Evolutionary conservation across 495 filamentous ascomycete species (phyloP).

Genomic region (Penicillium riverlandense): DNA sequence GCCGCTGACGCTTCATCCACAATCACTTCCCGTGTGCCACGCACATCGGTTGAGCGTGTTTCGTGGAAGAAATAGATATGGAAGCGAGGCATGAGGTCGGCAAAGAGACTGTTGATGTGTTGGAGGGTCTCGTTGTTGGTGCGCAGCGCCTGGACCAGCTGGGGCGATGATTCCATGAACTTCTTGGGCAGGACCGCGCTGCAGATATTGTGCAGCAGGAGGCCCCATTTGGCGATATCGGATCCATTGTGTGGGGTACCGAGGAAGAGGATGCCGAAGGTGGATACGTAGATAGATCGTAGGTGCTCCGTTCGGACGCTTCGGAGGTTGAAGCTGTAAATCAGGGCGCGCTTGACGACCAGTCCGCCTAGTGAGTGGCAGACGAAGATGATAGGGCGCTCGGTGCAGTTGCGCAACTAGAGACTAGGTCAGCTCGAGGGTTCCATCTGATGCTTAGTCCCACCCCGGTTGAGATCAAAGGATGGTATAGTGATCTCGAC

Average conservation of each 20-base stretch:
- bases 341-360: constrained; percentile 66
- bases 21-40: constrained; percentile 52
- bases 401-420: constrained; percentile 45
- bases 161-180: constrained; percentile 61
- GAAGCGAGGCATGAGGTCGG: constrained; percentile 65
- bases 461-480: too few relatives aligned
- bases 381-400: constrained; percentile 77
- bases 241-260: constrained; percentile 83
- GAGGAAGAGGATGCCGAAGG: constrained; percentile 78
- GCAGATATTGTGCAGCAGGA: constrained; percentile 66
- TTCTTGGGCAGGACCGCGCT: constrained; percentile 61
- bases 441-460: too few relatives aligned
- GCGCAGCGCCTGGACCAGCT: constrained; percentile 65
- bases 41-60: constrained; percentile 57
- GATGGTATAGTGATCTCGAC: neutral
- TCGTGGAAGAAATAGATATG: constrained; percentile 70
- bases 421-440: neutral
- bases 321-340: constrained; percentile 56
- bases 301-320: constrained; percentile 63
- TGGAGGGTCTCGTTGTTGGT: constrained; percentile 74
- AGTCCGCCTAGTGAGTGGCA: constrained; percentile 80
- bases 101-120: constrained; percentile 71
- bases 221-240: constrained; percentile 70
- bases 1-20: constrained; percentile 72
- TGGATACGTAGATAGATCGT: constrained; percentile 74